A percentile compares a stretch with the other conserved stretches of the same genome.
Conservation (phyloP, 768 basidiomycete genomes). For the Termitomyces sp. region DNA sequence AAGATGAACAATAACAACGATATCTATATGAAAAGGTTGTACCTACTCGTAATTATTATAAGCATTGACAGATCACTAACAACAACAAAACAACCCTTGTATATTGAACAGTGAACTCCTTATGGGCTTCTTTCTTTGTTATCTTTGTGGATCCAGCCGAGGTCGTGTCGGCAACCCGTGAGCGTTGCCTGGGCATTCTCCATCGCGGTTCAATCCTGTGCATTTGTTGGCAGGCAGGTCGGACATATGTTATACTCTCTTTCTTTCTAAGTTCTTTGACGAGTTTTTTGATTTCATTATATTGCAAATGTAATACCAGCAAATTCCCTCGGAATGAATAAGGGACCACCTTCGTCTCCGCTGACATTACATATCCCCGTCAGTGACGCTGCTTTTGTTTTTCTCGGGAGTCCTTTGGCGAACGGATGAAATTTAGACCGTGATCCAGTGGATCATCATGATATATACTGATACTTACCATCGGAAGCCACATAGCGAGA, state of each 20-base stretch:
- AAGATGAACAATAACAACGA: slow-evolving; percentile 10
- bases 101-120: slow-evolving; percentile 8
- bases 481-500: too few relatives aligned
- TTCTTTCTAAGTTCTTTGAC: background rate
- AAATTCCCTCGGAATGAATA: background rate
- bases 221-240: slow-evolving; percentile 12
- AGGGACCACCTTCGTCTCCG: background rate
- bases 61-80: slow-evolving; percentile 3
- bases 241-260: slow-evolving; percentile 1
- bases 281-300: slow-evolving; percentile 3
- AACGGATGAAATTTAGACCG: background rate
- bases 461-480: background rate
- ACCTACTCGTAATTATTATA: slow-evolving; percentile 5
- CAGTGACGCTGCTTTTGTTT: background rate
- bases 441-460: background rate
- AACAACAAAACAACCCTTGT: slow-evolving; percentile 15
- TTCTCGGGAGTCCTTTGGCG: background rate
- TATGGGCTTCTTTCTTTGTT: slow-evolving; percentile 5
- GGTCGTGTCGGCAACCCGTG: background rate
- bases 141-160: slow-evolving; percentile 4
- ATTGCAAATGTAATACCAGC: background rate
- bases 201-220: slow-evolving; percentile 10
- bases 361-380: background rate
- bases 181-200: slow-evolving; percentile 12
- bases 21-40: slow-evolving; percentile 12